Evolutionary conservation across 169 alveolate species (phyloP), one percentile per base, ranked within the genome.

Genomic region (Eimeria sp.): DNA sequence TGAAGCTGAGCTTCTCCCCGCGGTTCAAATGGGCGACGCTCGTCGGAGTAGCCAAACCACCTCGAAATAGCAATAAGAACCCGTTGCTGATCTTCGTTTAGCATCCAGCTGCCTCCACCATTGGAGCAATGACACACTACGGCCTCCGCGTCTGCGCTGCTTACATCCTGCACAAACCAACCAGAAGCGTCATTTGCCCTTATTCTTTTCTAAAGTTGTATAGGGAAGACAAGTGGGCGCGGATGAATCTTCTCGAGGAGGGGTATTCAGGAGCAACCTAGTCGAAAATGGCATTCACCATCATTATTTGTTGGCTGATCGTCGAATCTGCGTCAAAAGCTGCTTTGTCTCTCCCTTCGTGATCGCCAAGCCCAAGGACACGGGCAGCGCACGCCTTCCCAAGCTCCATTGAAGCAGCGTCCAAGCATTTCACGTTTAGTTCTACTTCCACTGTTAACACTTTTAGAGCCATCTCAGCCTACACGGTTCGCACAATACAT

Each of bases 1-100:
- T 30, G 82, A 3, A 14, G 49, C 43, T 43, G 65, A 4, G 14
- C 25, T n/a, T n/a, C 67, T 2, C 30, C 88, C 1, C 49, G 61
- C 70, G 51, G 22, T 40, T 27, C 87, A 47, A 89, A 89, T 7
- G 95, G 95, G 58, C 88, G 87, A 25, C 88, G 58, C 75, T 88
- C 95, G 40, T 89, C 88, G 73, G 75, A 27, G 76, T 70, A 89
- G 45, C 57, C 76, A 63, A 89, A 72, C 95, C 95, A 89, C 27
- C 95, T 22, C 11, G 87, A 47, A 34, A 72, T 54, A 27, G 89
- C 95, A 20, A 67, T 61, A 5, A 89, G 76, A 45, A 87, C 83
- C 34, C 51, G 83, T 34, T 87, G 94, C 61, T 87, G 94, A 51
- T 87, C 94, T 30, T 43, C 84, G 51, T 87, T 87, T 3, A 87